Conservation (phyloP, 306 rosid genomes). For the Herpetospermum pedunculosum region DNA sequence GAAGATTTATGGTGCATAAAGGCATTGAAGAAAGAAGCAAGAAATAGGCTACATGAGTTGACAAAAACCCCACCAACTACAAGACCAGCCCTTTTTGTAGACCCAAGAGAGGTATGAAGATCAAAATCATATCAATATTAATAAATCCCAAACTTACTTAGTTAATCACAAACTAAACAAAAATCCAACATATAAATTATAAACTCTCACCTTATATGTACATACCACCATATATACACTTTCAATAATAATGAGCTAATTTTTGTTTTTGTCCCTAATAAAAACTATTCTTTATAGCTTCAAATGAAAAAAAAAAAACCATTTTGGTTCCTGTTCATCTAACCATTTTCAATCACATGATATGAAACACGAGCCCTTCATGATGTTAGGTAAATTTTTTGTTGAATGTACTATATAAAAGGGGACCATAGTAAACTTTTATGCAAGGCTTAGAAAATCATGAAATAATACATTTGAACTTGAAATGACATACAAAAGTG, state of each 20-base stretch:
- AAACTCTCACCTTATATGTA: not conserved
- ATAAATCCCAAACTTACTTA: slow-evolving; percentile 3
- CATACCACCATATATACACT: not conserved
- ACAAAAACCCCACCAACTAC: slow-evolving; percentile 52
- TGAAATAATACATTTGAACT: not conserved
- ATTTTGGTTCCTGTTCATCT: not conserved
- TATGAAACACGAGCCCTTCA: not conserved
- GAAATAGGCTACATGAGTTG: slow-evolving; percentile 29
- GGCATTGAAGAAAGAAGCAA: slow-evolving; percentile 52
- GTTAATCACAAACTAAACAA: not conserved
- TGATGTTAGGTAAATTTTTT: not conserved
- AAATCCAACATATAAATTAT: not conserved
- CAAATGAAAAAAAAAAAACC: not conserved
- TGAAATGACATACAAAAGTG: not conserved
- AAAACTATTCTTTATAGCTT: not conserved
- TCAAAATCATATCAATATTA: not conserved
- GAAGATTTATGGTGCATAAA: slow-evolving; percentile 97
- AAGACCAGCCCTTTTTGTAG: slow-evolving; percentile 69
- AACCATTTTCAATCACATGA: not conserved
- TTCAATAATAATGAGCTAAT: not conserved
- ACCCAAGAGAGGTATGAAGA: slow-evolving; percentile 83
- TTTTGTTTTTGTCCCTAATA: not conserved
- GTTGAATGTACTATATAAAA: not conserved
- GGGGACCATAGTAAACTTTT: not conserved
- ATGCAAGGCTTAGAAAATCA: not conserved